Conservation (phyloP, 345 rosid species). For the Aegle marmelos region DNA sequence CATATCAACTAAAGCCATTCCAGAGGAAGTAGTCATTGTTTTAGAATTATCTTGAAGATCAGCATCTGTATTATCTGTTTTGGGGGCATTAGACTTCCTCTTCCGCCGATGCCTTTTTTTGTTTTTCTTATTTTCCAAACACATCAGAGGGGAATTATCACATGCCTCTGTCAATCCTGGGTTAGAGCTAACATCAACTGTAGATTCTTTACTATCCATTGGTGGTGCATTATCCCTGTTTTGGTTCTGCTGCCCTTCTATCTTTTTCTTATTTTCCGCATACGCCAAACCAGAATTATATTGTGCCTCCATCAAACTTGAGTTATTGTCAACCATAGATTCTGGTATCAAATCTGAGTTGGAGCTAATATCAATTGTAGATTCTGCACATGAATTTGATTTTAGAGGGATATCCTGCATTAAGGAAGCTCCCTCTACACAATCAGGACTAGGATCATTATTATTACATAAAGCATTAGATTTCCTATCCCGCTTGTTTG, state of each 20-base stretch:
- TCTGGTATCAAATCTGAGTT: not conserved
- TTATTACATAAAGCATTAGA: not conserved
- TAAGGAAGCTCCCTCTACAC: not conserved
- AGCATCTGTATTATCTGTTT: not conserved
- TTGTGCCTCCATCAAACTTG: not conserved
- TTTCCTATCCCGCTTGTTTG: not conserved
- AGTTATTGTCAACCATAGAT: not conserved
- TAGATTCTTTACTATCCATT: not conserved
- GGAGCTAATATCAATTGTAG: not conserved
- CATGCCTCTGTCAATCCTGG: not conserved
- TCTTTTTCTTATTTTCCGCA: constrained; percentile 11
- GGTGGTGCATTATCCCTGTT: not conserved
- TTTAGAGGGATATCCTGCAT: not conserved
- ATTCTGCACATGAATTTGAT: not conserved
- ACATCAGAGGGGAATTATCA: constrained; percentile 2
- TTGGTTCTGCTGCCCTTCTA: constrained; percentile 8
- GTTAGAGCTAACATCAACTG: not conserved
- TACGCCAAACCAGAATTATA: constrained; percentile 1
- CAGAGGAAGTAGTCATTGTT: not conserved
- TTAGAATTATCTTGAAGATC: constrained; percentile 7
- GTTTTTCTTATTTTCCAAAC: constrained; percentile 13
- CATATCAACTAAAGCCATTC: constrained; percentile 12
- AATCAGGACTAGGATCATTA: not conserved
- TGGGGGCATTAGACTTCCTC: not conserved
- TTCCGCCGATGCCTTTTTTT: constrained; percentile 13